Evolutionary conservation across 441 rosid species (phyloP), one percentile per base, ranked within the genome.

Genomic region (California macrophylla): DNA sequence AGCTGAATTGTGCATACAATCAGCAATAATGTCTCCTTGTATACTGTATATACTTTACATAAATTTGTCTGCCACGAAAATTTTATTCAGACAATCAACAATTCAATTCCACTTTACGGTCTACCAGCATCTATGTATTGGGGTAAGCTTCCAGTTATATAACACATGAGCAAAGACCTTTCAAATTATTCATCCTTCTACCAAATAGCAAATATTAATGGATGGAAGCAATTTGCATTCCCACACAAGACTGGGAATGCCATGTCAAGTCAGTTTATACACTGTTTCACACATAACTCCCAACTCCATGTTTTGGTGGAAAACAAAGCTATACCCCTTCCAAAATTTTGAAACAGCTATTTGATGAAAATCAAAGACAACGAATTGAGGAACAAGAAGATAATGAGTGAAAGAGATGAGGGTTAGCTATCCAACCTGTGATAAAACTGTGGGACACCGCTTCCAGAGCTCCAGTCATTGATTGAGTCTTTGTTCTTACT

Each of bases 361-460:
- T 18, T 54, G 61, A 54, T 18, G 29, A 50, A 47, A 61, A 24
- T 34, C 50, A 40, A 40, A 40, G 50, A 40, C 15, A 15, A n/a
- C n/a, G n/a, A n/a, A 29, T 67, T 4, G 64, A 28, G 25, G 50
- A 40, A 40, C 20, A 66, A 16, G 32, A 28, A 18, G 25, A 10
- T 25, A 34, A 69, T 29, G 12, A 6, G 15, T 58, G 64, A 21
- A 7, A 42, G 12, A 68, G 7, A 66, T n/a, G 13, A 47, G 52
- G 71, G 12, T 28, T 5, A 76, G 73, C 71, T 36, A 64, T 78
- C 81, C 10, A 73, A 92, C 99, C 99, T 71, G 99, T 92, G 69
- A 89, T 81, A 66, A 94, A 94, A 77, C 97, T 86, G 77, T 82
- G 81, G 56, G 93, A 86, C 68, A 94, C 87, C 9, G 92, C 90